Percentiles rank a stretch among this genome's conserved stretches.
Evolutionary conservation across 139 green algal genomes (phyloP).

Genomic region (Coelastrella sp.): DNA sequence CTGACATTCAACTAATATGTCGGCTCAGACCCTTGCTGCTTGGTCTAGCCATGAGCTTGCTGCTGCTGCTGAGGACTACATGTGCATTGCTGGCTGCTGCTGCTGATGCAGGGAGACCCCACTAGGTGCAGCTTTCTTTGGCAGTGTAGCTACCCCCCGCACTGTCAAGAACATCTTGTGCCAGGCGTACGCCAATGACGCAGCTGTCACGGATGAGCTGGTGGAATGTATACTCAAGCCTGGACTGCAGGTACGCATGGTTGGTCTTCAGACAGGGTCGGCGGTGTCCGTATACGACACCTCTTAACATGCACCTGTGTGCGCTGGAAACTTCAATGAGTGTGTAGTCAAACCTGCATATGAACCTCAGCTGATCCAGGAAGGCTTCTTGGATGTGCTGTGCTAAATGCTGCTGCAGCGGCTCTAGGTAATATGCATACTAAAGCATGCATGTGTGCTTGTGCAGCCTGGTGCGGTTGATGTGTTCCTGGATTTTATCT

Average conservation of each 20-base stretch:
- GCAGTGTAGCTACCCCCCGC: slow-evolving; percentile 49
- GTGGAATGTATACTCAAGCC: slow-evolving; percentile 88
- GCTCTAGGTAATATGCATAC: background rate
- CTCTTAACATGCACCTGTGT: no score
- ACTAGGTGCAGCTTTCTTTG: slow-evolving; percentile 30
- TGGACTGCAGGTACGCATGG: slow-evolving; percentile 69
- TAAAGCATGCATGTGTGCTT: background rate
- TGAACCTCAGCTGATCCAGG: background rate
- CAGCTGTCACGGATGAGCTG: slow-evolving; percentile 89
- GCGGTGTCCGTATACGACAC: no score
- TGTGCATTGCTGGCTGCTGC: background rate
- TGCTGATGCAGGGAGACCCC: slow-evolving; percentile 36
- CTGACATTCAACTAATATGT: no score
- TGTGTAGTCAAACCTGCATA: no score
- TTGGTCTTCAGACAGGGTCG: no score
- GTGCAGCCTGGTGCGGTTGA: slow-evolving; percentile 80
- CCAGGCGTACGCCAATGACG: slow-evolving; percentile 89
- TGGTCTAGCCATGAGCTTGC: background rate
- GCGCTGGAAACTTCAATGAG: no score
- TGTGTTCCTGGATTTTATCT: slow-evolving; percentile 99
- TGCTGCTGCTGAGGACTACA: background rate
- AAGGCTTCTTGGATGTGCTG: background rate
- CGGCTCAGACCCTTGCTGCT: background rate
- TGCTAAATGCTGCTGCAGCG: background rate
- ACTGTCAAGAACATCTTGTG: slow-evolving; percentile 86